These are phyloP conservation scores for Botrytis deweyae DNA, from an alignment of 2,329 filamentous ascomycete species.

Conservation along the genomic window DNA sequence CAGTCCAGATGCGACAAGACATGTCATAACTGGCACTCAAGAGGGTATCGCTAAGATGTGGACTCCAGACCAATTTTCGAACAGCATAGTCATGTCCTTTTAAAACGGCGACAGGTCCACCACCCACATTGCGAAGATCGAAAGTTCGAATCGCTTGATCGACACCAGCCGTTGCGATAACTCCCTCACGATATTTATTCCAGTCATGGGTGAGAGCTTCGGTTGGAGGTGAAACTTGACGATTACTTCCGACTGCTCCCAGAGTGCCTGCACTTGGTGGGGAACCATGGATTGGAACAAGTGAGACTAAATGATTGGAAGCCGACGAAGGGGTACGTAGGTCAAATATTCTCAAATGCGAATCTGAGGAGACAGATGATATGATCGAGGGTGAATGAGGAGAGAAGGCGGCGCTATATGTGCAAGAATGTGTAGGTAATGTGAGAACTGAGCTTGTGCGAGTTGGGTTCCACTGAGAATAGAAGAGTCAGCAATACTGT, in stretches of 20 bases:
- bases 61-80: constrained; percentile 83
- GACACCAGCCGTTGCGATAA: constrained; percentile 86
- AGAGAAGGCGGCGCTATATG: constrained; percentile 88
- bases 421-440: constrained; percentile 87
- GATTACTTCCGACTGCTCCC: constrained; percentile 31
- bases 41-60: constrained; percentile 85
- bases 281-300: constrained; percentile 78
- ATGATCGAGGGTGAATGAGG: constrained; percentile 84
- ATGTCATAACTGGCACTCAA: constrained; percentile 95
- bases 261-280: constrained; percentile 38
- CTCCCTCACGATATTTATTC: constrained; percentile 91
- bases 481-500: constrained; percentile 14
- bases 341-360: constrained; percentile 86
- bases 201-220: constrained; percentile 96
- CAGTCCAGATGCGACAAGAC: constrained; percentile 92
- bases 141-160: constrained; percentile 86
- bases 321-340: constrained; percentile 82
- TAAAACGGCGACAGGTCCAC: constrained; percentile 71
- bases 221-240: constrained; percentile 41
- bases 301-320: constrained; percentile 80
- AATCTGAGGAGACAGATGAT: constrained; percentile 86
- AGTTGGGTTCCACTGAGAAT: constrained; percentile 76
- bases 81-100: constrained; percentile 90
- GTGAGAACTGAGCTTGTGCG: constrained; percentile 74
- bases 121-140: constrained; percentile 75